These are phyloP conservation scores for Camptophora hylomeconis DNA, from an alignment of 2,329 filamentous ascomycete species.

Conservation along the genomic window DNA sequence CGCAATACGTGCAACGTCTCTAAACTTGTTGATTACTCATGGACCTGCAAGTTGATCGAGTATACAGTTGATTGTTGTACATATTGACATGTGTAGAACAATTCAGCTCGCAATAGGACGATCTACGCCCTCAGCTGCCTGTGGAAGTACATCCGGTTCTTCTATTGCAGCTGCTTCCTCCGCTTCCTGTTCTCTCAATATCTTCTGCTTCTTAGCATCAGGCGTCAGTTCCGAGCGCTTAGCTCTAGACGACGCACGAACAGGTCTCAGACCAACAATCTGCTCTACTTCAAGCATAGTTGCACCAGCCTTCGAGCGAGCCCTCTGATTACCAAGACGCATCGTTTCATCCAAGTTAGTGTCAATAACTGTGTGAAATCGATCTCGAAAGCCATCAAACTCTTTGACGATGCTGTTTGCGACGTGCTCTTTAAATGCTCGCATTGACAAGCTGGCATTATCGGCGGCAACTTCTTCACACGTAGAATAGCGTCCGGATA, in stretches of 20 bases:
- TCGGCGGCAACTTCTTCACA: conserved; percentile 36
- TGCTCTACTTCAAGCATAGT: too few relatives aligned
- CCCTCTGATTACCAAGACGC: conserved; percentile 1
- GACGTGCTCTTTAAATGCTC: conserved; percentile 51
- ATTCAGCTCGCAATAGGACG: conserved; percentile 4
- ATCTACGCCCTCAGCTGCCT: conserved; percentile 4
- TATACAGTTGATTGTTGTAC: too few relatives aligned
- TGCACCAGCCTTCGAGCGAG: too few relatives aligned
- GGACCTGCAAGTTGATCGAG: too few relatives aligned
- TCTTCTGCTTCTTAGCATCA: conserved; percentile 3
- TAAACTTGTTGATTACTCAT: too few relatives aligned
- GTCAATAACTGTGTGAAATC: too few relatives aligned
- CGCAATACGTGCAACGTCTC: too few relatives aligned
- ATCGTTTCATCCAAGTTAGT: too few relatives aligned
- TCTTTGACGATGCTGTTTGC: conserved; percentile 41
- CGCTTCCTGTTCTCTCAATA: conserved; percentile 1
- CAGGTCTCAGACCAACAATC: too few relatives aligned
- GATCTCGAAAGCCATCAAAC: conserved; percentile 25
- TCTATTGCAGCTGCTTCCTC: not conserved
- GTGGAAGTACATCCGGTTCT: conserved; percentile 3
- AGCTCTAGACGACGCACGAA: too few relatives aligned
- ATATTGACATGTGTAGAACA: conserved; percentile 9
- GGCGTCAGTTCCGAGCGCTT: too few relatives aligned
- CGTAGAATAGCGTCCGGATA: conserved; percentile 34
- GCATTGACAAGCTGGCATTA: conserved; percentile 34